phyloP scores from a whole-genome alignment of 83 land plant genomes.

The Thuja plicata region DNA sequence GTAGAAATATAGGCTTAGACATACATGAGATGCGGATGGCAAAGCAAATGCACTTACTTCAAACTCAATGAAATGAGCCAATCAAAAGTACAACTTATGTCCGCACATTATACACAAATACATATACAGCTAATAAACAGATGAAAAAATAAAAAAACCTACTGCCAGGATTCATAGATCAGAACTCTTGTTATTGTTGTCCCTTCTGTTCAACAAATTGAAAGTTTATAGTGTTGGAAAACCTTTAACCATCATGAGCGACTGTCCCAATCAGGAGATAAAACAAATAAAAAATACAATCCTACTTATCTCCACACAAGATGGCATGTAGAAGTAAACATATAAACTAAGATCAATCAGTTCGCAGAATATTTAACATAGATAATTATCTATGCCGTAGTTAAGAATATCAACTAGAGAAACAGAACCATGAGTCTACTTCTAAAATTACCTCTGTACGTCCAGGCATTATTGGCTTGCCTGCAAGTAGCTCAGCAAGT shows the following conservation, averaged over 20 bases:
- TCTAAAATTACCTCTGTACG: constrained; percentile 62
- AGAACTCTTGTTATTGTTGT: no score
- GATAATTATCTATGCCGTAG: not conserved
- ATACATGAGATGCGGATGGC: no score
- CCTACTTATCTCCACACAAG: not conserved
- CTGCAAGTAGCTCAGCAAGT: constrained; percentile 68
- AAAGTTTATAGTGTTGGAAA: not conserved
- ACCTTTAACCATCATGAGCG: not conserved
- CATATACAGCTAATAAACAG: no score
- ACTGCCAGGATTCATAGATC: no score
- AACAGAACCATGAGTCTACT: not conserved
- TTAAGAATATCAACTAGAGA: not conserved
- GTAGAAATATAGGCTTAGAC: no score
- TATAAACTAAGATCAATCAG: not conserved
- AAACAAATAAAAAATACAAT: not conserved
- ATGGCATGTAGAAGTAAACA: not conserved
- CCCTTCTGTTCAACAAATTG: no score
- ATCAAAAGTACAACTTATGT: no score
- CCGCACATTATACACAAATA: no score
- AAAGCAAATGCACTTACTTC: no score
- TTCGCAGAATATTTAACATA: not conserved
- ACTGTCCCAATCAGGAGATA: not conserved
- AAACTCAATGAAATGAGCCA: no score
- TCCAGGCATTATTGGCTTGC: constrained; percentile 79
- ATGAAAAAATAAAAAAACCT: no score